Evolutionary conservation across 306 rosid genomes (phyloP).

Genomic region (Psophocarpus tetragonolobus): DNA sequence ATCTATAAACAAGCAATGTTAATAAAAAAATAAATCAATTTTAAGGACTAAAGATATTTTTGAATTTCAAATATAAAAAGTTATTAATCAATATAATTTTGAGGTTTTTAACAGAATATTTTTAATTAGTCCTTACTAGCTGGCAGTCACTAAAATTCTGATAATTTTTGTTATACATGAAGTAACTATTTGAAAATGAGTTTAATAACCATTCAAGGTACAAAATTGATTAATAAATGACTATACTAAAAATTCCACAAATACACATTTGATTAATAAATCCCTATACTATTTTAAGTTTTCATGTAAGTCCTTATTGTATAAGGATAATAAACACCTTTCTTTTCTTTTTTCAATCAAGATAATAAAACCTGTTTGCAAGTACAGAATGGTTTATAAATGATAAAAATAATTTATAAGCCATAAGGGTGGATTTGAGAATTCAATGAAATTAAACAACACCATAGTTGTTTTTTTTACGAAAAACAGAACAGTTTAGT

Average conservation of each 20-base stretch:
- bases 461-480: no score
- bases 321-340: not conserved
- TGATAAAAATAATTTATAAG: not conserved
- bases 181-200: not conserved
- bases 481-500: no score
- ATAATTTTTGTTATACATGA: not conserved
- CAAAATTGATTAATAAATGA: not conserved
- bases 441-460: not conserved
- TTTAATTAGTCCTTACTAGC: not conserved
- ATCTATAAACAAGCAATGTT: no score
- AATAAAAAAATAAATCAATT: no score
- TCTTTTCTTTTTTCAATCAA: no score
- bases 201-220: no score
- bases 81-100: no score
- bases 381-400: not conserved
- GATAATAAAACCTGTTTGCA: not conserved
- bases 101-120: not conserved
- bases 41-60: no score
- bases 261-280: not conserved
- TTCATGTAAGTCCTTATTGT: no score
- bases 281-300: no score
- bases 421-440: not conserved
- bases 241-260: no score
- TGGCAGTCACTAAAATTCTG: not conserved
- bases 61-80: no score